Evolutionary conservation across 2,329 filamentous ascomycete species (phyloP).

Genomic region (Sordariomycetes sp.): DNA sequence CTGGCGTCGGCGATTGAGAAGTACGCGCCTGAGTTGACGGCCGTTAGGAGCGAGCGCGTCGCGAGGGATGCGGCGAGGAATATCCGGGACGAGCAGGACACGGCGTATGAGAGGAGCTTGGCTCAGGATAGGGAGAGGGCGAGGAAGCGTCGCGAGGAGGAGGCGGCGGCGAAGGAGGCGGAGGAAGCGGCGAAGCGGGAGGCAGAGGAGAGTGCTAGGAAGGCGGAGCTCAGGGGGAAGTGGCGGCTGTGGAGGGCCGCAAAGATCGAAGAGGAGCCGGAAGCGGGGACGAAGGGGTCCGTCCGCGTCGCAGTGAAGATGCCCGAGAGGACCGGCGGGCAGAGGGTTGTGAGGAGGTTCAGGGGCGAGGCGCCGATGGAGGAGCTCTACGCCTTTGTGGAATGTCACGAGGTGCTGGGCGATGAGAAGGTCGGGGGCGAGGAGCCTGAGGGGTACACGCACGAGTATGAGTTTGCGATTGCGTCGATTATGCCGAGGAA

Average conservation of each 20-base stretch:
- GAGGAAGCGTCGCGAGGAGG: constrained; percentile 60
- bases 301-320: constrained; percentile 60
- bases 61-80: constrained; percentile 72
- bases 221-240: constrained; percentile 34
- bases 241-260: constrained; percentile 74
- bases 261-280: constrained; percentile 55
- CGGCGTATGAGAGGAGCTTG: constrained; percentile 83
- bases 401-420: constrained; percentile 61
- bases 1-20: constrained; percentile 60
- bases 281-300: constrained; percentile 44
- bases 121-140: constrained; percentile 80
- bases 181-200: constrained; percentile 46
- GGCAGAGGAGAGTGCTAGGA: constrained; percentile 44
- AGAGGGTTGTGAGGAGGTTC: constrained; percentile 69
- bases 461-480: constrained; percentile 74
- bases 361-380: constrained; percentile 57
- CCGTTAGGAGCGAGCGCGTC: constrained; percentile 60
- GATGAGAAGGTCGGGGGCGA: constrained; percentile 15
- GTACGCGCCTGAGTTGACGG: constrained; percentile 62
- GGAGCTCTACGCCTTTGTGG: constrained; percentile 90
- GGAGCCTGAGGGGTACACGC: constrained; percentile 55
- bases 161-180: constrained; percentile 52
- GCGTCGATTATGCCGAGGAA: constrained; percentile 76
- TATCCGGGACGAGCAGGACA: constrained; percentile 79
- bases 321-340: constrained; percentile 45